These are phyloP conservation scores for Solanum pennellii DNA, from an alignment of 257 asterid species.

Conservation along the genomic window DNA sequence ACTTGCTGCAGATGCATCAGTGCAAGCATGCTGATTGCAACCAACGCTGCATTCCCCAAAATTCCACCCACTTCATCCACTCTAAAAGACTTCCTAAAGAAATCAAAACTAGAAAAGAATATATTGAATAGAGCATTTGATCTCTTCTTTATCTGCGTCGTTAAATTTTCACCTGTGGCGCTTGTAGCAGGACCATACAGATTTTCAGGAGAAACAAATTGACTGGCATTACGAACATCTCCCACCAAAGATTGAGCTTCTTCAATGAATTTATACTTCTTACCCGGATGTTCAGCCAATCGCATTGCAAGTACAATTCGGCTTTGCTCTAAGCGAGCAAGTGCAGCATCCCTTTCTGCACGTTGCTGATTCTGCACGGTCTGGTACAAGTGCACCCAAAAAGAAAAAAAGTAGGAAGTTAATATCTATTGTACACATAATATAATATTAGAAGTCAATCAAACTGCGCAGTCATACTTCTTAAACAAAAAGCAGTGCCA, in stretches of 20 bases:
- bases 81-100: conserved; percentile 52
- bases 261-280: conserved; percentile 81
- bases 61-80: conserved; percentile 64
- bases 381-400: conserved; percentile 20
- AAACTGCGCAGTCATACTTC: neutral
- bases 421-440: neutral
- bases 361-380: conserved; percentile 75
- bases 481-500: neutral
- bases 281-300: conserved; percentile 94
- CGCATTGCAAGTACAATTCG: conserved; percentile 83
- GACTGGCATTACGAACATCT: conserved; percentile 57
- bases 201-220: conserved; percentile 46
- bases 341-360: conserved; percentile 84
- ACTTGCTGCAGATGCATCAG: conserved; percentile 60
- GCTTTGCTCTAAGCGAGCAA: conserved; percentile 88
- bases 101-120: conserved; percentile 40
- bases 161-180: conserved; percentile 21
- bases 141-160: conserved; percentile 20
- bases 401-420: neutral
- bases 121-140: conserved; percentile 32
- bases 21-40: conserved; percentile 81
- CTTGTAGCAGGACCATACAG: conserved; percentile 28
- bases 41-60: conserved; percentile 82
- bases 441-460: neutral
- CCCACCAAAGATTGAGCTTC: conserved; percentile 89